Evolutionary conservation across 2,329 filamentous ascomycete species (phyloP).

Genomic region (Scleromitrula shiraiana): DNA sequence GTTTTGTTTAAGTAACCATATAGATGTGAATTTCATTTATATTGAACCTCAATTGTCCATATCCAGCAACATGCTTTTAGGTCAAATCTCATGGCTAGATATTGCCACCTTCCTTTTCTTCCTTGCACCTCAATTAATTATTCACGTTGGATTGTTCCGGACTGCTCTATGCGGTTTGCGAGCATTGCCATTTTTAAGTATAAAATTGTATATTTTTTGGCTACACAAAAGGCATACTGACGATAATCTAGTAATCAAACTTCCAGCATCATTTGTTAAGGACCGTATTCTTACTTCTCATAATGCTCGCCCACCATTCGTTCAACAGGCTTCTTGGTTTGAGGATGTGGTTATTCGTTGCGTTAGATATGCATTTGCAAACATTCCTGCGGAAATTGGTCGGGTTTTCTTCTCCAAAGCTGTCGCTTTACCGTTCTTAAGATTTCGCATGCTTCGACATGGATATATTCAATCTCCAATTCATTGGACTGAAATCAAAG

Average conservation of each 20-base stretch:
- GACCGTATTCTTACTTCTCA: conserved; percentile 46
- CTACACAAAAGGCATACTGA: conserved; percentile 7
- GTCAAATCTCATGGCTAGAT: conserved; percentile 67
- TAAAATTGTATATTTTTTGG: conserved; percentile 12
- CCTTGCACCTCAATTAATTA: conserved; percentile 62
- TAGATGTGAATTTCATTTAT: too few species aligned
- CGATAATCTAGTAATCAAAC: conserved; percentile 40
- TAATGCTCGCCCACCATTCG: conserved; percentile 49
- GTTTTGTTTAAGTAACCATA: too few species aligned
- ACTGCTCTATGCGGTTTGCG: conserved; percentile 50
- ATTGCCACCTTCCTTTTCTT: conserved; percentile 65
- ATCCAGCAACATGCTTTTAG: conserved; percentile 55
- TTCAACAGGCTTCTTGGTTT: conserved; percentile 62
- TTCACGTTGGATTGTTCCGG: conserved; percentile 55
- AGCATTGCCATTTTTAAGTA: conserved; percentile 65
- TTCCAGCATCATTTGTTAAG: conserved; percentile 50
- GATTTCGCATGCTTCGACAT: conserved; percentile 68
- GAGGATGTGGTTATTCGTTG: conserved; percentile 72
- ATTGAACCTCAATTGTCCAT: too few species aligned
- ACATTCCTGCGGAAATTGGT: conserved; percentile 59
- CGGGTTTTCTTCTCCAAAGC: conserved; percentile 70
- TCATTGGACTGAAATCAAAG: conserved; percentile 52
- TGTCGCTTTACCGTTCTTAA: conserved; percentile 65
- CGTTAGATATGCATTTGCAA: conserved; percentile 69
- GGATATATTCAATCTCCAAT: conserved; percentile 56